phyloP scores from a whole-genome alignment of 192 early-diverging fungal genomes.

The Funneliformis mosseae region DNA sequence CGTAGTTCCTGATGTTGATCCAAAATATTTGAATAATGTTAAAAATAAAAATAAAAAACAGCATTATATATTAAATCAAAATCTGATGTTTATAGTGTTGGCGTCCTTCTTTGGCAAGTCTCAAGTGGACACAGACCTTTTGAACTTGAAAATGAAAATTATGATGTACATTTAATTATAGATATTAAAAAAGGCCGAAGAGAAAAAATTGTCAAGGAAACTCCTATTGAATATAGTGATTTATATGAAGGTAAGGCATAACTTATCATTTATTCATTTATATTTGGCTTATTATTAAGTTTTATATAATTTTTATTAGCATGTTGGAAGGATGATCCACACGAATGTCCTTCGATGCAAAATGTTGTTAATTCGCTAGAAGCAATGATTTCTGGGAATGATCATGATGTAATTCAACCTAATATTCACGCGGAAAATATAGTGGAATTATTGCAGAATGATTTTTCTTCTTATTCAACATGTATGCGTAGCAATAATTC shows the following conservation, averaged over 20 bases:
- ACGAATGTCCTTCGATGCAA: not conserved
- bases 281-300: not conserved
- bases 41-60: not conserved
- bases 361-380: not conserved
- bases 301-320: not conserved
- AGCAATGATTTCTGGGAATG: not conserved
- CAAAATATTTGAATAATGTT: not conserved
- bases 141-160: not conserved
- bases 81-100: not conserved
- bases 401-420: not conserved
- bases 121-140: not conserved
- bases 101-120: not conserved
- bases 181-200: not conserved
- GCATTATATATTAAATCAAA: not conserved
- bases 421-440: not conserved
- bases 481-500: not conserved
- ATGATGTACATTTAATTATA: not conserved
- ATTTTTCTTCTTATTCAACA: not conserved
- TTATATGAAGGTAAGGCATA: not conserved
- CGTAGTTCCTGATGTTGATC: not conserved
- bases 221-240: not conserved
- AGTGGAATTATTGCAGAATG: no score
- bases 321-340: not conserved
- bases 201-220: not conserved
- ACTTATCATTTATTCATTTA: no score